A percentile compares a stretch with the other conserved stretches of the same genome.
Conservation (phyloP, 306 rosid genomes). For the Trifolium fragiferum region DNA sequence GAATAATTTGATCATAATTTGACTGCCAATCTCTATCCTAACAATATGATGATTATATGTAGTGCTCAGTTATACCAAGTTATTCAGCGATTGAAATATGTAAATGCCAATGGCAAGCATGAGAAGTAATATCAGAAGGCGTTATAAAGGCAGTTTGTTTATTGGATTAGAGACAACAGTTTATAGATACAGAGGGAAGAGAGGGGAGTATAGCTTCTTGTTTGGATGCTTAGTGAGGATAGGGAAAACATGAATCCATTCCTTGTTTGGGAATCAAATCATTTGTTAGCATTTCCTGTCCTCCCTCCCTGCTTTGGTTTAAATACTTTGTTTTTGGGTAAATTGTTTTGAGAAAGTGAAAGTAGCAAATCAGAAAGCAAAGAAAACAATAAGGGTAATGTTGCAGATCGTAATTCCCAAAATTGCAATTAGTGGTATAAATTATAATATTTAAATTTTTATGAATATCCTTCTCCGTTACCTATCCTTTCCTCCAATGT, state of each 20-base stretch:
- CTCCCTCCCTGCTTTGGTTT: slow-evolving; percentile 5
- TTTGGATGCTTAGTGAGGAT: slow-evolving; percentile 21
- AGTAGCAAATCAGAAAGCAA: neutral
- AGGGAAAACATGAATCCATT: slow-evolving; percentile 22
- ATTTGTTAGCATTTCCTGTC: neutral
- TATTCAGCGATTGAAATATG: slow-evolving; percentile 27
- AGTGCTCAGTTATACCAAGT: slow-evolving; percentile 28
- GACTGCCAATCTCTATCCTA: slow-evolving; percentile 1
- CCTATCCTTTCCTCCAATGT: neutral
- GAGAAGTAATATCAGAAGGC: slow-evolving; percentile 19
- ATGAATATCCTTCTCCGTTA: neutral
- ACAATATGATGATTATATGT: slow-evolving; percentile 18
- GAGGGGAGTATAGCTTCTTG: slow-evolving; percentile 8
- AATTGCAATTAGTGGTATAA: neutral
- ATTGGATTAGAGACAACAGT: slow-evolving; percentile 20
- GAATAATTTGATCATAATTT: slow-evolving; percentile 29
- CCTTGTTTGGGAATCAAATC: slow-evolving; percentile 34
- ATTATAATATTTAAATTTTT: neutral
- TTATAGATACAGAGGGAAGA: slow-evolving; percentile 30
- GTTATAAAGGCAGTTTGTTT: slow-evolving; percentile 20
- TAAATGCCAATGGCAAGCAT: slow-evolving; percentile 16
- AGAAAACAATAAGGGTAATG: slow-evolving; percentile 8
- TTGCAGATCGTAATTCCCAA: slow-evolving; percentile 11
- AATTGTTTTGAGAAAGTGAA: slow-evolving; percentile 9
- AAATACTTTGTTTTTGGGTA: neutral